phyloP scores from a whole-genome alignment of 768 basidiomycete genomes.

The Lactarius tabidus region DNA sequence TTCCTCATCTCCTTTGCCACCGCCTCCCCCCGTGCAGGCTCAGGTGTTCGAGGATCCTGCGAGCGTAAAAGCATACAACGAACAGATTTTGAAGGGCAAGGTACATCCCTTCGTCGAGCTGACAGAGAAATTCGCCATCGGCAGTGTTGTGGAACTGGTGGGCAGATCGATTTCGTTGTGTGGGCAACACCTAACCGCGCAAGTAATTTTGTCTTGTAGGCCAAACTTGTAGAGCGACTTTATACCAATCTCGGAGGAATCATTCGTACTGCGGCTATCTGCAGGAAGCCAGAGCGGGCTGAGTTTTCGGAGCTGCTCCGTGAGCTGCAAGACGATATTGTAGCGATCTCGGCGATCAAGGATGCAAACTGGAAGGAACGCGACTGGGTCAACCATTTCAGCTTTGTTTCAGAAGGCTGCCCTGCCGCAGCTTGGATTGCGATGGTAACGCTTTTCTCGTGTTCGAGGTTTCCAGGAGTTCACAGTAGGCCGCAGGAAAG shows the following conservation, averaged over 20 bases:
- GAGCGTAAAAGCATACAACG: slow-evolving; percentile 69
- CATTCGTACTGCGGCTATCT: slow-evolving; percentile 61
- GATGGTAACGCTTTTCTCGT: slow-evolving; percentile 42
- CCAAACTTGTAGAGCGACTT: slow-evolving; percentile 59
- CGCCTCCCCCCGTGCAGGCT: slow-evolving; percentile 36
- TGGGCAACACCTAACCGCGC: background rate
- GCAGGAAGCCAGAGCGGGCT: slow-evolving; percentile 74
- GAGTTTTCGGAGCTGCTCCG: slow-evolving; percentile 53
- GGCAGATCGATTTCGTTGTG: slow-evolving; percentile 27
- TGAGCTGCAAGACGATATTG: slow-evolving; percentile 68
- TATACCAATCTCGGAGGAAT: slow-evolving; percentile 66
- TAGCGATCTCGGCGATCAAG: slow-evolving; percentile 74
- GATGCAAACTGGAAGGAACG: slow-evolving; percentile 75
- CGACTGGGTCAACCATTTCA: slow-evolving; percentile 80
- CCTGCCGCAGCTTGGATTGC: slow-evolving; percentile 86
- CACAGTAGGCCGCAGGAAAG: slow-evolving; percentile 42
- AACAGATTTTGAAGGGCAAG: slow-evolving; percentile 65
- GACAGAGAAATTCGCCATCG: slow-evolving; percentile 63
- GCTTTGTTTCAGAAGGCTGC: slow-evolving; percentile 76
- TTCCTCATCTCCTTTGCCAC: slow-evolving; percentile 36
- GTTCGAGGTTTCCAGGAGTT: slow-evolving; percentile 1
- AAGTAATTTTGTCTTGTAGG: slow-evolving; percentile 41
- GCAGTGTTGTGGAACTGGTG: slow-evolving; percentile 78
- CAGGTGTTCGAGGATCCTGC: slow-evolving; percentile 43
- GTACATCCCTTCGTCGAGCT: slow-evolving; percentile 71